Evolutionary conservation across 1,284 basidiomycete species (phyloP), one percentile per base, ranked within the genome.

Genomic region (Tetrapyrgos nigripes): DNA sequence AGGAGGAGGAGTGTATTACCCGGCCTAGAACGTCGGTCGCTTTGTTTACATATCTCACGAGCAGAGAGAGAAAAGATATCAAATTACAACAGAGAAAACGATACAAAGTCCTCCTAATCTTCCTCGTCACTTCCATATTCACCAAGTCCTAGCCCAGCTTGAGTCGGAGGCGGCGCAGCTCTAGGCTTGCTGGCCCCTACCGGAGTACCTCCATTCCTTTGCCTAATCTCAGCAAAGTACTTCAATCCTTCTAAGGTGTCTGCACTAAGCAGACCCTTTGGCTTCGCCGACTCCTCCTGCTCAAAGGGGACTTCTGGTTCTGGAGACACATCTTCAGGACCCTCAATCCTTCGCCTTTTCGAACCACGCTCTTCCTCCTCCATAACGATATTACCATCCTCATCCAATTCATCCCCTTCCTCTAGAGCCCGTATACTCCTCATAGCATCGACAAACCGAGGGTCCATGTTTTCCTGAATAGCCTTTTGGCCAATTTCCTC

Each of bases 171-270:
- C 29, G 73, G 73, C 33, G 72, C 69, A n/a, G 65, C 66, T 55
- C 48, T 52, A 23, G 73, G 69, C 52, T 66, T 61, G 24, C 72
- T 60, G 6, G 35, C 21, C 5, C 13, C 8, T n/a, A n/a, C 5
- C 4, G 75, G 54, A 24, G 66, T 61, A 26, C 66, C 70, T 53
- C 83, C 82, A 62, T 83, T 82, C 59, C 83, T 79, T 72, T 85
- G 83, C 60, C 88, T 83, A 63, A 94, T 88, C 73, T 94, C 88
- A 5, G 91, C 86, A 68, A 96, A 94, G 69, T 94, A 95, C 70
- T 88, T 91, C 56, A 97, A 78, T 55, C 94, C 91, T 65, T 96
- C 92, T 27, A 96, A 70, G 3, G 94, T 90, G 66, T 96, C 93
- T 4, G 85, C 80, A 59, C 80, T 92, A 29, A 97, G 78, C 27